Conservation (phyloP, 1,284 basidiomycete species). For the Heterobasidion parviporum region DNA sequence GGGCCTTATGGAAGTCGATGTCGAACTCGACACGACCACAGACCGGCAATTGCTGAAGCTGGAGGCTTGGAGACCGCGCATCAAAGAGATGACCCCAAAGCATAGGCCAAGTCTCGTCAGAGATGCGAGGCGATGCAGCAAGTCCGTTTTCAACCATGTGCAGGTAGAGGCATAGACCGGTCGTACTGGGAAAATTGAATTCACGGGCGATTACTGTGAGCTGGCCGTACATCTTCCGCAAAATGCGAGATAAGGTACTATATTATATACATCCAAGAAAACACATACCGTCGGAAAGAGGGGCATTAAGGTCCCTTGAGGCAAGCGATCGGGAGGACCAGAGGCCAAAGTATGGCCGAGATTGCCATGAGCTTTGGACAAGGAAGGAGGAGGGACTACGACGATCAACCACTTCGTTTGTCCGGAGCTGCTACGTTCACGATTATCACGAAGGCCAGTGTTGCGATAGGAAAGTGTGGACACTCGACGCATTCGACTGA, state of each 20-base stretch:
- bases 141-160: conserved; percentile 50
- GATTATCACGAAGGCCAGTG: conserved; percentile 39
- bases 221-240: conserved; percentile 59
- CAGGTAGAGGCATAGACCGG: conserved; percentile 67
- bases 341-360: conserved; percentile 52
- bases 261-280: not conserved
- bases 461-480: conserved; percentile 52
- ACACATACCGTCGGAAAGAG: conserved; percentile 61
- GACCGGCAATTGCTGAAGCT: conserved; percentile 42
- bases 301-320: conserved; percentile 67
- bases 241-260: not conserved
- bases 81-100: conserved; percentile 64
- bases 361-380: conserved; percentile 52
- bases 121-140: conserved; percentile 57
- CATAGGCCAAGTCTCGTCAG: conserved; percentile 68
- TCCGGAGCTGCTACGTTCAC: conserved; percentile 33
- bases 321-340: conserved; percentile 51
- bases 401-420: conserved; percentile 54
- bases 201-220: conserved; percentile 70
- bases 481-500: conserved; percentile 12
- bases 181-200: conserved; percentile 69
- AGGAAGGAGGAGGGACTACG: conserved; percentile 54
- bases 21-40: conserved; percentile 72
- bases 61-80: conserved; percentile 25
- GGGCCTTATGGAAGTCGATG: conserved; percentile 59